Base-by-base conservation (phyloP, 345 rosid genomes). In the Brassica carinata region DNA sequence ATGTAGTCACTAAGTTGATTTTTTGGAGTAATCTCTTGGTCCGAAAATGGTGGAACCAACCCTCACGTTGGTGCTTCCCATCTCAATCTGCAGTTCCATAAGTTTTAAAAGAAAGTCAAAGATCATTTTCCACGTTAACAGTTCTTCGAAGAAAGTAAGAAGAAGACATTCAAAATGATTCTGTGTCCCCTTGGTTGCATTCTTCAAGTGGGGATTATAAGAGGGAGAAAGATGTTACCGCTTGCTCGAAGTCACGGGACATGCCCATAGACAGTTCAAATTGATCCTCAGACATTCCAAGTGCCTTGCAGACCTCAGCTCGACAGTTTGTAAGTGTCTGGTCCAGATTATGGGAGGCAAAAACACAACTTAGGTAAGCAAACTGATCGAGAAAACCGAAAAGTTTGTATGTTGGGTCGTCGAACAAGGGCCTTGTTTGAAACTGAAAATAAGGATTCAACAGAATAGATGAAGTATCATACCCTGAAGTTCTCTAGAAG, bases 201-300 rank as follows among this genome's bases (percentile, higher is more conserved):
- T 14, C 57, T 53, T 8, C 17, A 9, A 13, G 65, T 23, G 65
- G 5, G 63, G 17, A 7, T 65, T 65, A 18, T 62, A 59, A 43
- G 40, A 64, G 33, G 69, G 80, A 75, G 6, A 62, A 51, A 77
- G 31, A 67, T 26, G 83, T 78, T 84, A 92, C 98, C 40, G 98
- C 98, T 88, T 78, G 87, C 89, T 94, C 97, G 72, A 89, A 94
- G 80, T 94, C 98, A 71, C 92, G 86, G 0, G 98, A 94, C 98
- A 94, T 94, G 83, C 98, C 98, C 98, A 92, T 94, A 10, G 98
- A 94, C 38, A 94, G 87, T 85, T 94, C 98, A 73, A 90, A 91
- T 27, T 87, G 84, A 72, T 88, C 89, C 89, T 88, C 97, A 36
- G 76, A 63, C 84, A 88, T 82, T 77, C 90, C 89, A 17, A 94